phyloP scores from a whole-genome alignment of 345 rosid species.

The Syzygium aqueum region DNA sequence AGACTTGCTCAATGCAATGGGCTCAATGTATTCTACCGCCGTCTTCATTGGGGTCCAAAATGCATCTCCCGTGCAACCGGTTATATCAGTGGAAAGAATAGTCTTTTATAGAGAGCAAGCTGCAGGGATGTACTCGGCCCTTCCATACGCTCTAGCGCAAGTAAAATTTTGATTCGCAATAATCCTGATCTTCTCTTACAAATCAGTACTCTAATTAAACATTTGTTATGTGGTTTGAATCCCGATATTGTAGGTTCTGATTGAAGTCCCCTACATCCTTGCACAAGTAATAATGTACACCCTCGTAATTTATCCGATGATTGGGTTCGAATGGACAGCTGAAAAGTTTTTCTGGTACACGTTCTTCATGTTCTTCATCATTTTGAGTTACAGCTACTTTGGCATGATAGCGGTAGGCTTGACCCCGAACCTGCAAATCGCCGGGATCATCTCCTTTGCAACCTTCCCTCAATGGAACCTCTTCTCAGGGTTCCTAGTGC shows the following conservation, averaged over 20 bases:
- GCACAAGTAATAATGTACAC: conserved; percentile 16
- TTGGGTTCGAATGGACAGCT: conserved; percentile 30
- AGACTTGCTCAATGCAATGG: conserved; percentile 24
- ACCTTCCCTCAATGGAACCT: conserved; percentile 27
- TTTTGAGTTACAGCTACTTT: conserved; percentile 29
- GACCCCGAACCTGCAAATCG: conserved; percentile 28
- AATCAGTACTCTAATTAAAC: neutral
- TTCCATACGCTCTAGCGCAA: conserved; percentile 42
- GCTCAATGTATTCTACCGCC: conserved; percentile 35
- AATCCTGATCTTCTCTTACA: neutral
- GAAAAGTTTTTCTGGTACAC: conserved; percentile 34
- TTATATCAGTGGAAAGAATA: conserved; percentile 30
- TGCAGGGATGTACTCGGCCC: conserved; percentile 39
- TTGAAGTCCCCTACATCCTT: conserved; percentile 33
- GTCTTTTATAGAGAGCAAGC: conserved; percentile 37
- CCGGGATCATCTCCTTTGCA: conserved; percentile 18
- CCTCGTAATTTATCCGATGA: conserved; percentile 23
- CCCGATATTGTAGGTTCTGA: conserved; percentile 12
- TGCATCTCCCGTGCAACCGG: conserved; percentile 21
- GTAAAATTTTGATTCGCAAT: neutral
- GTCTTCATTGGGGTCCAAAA: conserved; percentile 29
- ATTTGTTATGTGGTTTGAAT: neutral
- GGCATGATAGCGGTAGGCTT: conserved; percentile 32
- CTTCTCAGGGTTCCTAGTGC: conserved; percentile 28
- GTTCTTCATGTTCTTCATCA: conserved; percentile 35